Percentiles rank a stretch among this genome's conserved stretches.
These are phyloP conservation scores for Cladosporium sp. DNA, from an alignment of 2,329 filamentous ascomycete species.

Conservation along the genomic window DNA sequence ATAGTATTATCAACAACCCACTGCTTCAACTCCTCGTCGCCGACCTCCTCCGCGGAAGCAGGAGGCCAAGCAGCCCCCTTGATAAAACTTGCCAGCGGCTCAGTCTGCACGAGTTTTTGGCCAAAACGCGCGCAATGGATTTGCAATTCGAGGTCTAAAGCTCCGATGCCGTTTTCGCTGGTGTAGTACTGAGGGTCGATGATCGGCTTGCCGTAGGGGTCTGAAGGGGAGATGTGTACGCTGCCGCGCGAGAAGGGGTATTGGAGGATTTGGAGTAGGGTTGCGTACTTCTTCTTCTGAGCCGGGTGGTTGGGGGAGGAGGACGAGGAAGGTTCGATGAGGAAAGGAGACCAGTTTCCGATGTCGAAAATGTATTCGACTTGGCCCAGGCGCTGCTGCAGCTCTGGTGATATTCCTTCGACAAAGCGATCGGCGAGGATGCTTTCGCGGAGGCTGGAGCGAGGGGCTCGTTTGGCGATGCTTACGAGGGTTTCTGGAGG, in stretches of 20 bases:
- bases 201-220: background rate
- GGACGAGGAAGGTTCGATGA: background rate
- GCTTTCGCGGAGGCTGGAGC: background rate
- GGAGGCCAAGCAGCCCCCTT: slow-evolving; percentile 8
- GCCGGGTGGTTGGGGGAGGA: background rate
- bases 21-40: slow-evolving; percentile 16
- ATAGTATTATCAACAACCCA: slow-evolving; percentile 23
- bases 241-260: slow-evolving; percentile 34
- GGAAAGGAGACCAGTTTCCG: slow-evolving; percentile 1
- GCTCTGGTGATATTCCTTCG: background rate
- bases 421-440: background rate
- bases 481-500: background rate
- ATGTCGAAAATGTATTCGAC: slow-evolving; percentile 12
- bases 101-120: slow-evolving; percentile 15
- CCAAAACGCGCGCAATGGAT: slow-evolving; percentile 2
- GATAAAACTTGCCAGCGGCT: slow-evolving; percentile 15
- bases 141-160: slow-evolving; percentile 18
- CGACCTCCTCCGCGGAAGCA: slow-evolving; percentile 5
- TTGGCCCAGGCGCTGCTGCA: background rate
- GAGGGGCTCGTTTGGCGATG: background rate
- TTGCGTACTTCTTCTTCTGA: slow-evolving; percentile 6
- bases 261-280: slow-evolving; percentile 20
- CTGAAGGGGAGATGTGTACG: slow-evolving; percentile 23
- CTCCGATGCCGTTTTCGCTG: background rate
- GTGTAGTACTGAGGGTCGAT: slow-evolving; percentile 10